Base-by-base conservation (phyloP, 1,139 yeast genomes). In the Sugiyamaella paludigena region DNA sequence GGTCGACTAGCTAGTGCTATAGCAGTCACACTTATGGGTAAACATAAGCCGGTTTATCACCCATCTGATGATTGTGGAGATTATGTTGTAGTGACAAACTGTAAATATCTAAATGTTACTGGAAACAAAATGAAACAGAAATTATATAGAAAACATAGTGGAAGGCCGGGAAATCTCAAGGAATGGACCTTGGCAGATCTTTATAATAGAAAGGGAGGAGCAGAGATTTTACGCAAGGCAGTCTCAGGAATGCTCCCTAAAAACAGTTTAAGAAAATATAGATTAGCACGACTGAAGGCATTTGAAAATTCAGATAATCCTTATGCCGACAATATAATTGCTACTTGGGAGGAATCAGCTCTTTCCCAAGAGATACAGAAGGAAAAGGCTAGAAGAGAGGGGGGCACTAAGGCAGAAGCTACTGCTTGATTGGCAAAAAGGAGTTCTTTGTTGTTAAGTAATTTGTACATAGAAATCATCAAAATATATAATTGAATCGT, bases 231-330 rank as follows among this genome's bases (percentile, higher is more conserved):
- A 59, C 79, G 71, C 61, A 80, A 86, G 62, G 98, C 98, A 0
- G 98, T 92, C 7, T 84, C 87, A 57, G 95, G 95, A 51, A 92
- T 92, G 99, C 76, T 92, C 51, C 98, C 98, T 36, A 89, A 88
- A 71, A 91, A 92, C 68, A 82, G 84, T 63, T 79, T 84, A 57
- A 80, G 98, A 67, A 80, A 85, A 62, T 74, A 76, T 28, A 80
- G 98, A 66, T 70, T 92, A 65, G 94, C 82, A 41, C 80, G 99
- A 64, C 75, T 92, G 56, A 89, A 87, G 71, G 79, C 87, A 0
- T 87, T 78, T 66, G 98, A 94, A 62, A 96, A 95, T 33, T 82
- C 88, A 50, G 86, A 84, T 50, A 87, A 87, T 67, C 97, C 97
- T 16, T 91, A 87, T 66, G 81, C 79, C 56, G 78, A 83, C 57